Conservation (phyloP, 2,329 filamentous ascomycete genomes). For the Tolypocladium guangdongense region DNA sequence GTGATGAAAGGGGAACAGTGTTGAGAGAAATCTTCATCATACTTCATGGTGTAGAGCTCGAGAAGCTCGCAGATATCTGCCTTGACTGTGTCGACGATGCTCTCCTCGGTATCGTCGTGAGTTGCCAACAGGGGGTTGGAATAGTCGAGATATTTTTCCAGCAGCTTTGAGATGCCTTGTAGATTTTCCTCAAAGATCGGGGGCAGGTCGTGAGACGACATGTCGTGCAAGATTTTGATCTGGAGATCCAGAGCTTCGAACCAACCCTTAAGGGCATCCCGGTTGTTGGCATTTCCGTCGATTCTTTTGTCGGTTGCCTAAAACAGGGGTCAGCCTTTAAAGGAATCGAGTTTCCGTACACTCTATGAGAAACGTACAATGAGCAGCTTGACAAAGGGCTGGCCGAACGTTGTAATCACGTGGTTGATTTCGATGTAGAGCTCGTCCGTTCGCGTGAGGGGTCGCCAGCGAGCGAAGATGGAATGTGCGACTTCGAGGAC, state of each 20-base stretch:
- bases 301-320: constrained; percentile 62
- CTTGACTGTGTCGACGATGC: constrained; percentile 75
- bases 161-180: constrained; percentile 59
- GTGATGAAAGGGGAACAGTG: constrained; percentile 77
- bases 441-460: constrained; percentile 84
- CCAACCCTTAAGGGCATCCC: constrained; percentile 61
- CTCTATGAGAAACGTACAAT: constrained; percentile 37
- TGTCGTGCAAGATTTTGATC: constrained; percentile 87
- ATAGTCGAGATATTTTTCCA: constrained; percentile 91
- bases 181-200: constrained; percentile 91
- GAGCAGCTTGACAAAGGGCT: constrained; percentile 72
- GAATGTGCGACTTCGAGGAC: constrained; percentile 96
- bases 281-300: constrained; percentile 64
- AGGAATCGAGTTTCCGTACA: neutral
- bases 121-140: constrained; percentile 73
- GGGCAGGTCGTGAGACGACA: constrained; percentile 94
- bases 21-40: constrained; percentile 81
- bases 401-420: constrained; percentile 75
- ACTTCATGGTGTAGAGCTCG: constrained; percentile 87
- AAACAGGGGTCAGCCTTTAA: neutral
- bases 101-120: constrained; percentile 81
- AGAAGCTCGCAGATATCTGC: constrained; percentile 88
- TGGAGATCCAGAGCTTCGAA: constrained; percentile 81
- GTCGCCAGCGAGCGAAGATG: constrained; percentile 93
- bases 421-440: constrained; percentile 95